phyloP scores from a whole-genome alignment of 2,329 filamentous ascomycete species.

The Aspergillus hiratsukae region DNA sequence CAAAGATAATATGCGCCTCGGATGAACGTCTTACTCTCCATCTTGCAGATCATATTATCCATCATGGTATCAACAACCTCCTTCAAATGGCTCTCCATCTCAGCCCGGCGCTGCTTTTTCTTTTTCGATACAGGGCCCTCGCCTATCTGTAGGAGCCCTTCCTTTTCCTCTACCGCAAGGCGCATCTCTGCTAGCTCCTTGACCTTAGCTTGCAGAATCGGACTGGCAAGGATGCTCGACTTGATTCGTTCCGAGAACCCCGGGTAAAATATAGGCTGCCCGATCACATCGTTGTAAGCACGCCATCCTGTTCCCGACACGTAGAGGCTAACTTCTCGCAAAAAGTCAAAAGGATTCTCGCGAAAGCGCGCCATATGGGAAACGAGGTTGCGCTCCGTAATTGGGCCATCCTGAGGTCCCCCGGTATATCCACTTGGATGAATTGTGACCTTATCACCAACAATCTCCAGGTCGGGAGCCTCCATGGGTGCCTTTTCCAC shows the following conservation, averaged over 20 bases:
- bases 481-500: conserved; percentile 27
- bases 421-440: conserved; percentile 62
- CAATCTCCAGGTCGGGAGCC: conserved; percentile 72
- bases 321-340: conserved; percentile 89
- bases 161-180: conserved; percentile 68
- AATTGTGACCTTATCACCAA: conserved; percentile 68
- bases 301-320: conserved; percentile 94
- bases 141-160: conserved; percentile 59
- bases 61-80: conserved; percentile 83
- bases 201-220: conserved; percentile 70
- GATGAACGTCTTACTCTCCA: conserved; percentile 92
- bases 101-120: conserved; percentile 38
- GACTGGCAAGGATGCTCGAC: conserved; percentile 66
- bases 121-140: conserved; percentile 27
- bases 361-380: conserved; percentile 85
- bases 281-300: conserved; percentile 83
- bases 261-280: conserved; percentile 87
- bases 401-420: conserved; percentile 43
- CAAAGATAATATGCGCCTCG: conserved; percentile 83
- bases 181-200: conserved; percentile 70
- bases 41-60: conserved; percentile 97
- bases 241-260: conserved; percentile 93
- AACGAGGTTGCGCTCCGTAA: conserved; percentile 45
- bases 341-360: conserved; percentile 67
- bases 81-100: conserved; percentile 68